phyloP scores from a whole-genome alignment of 1,284 basidiomycete genomes.

The Leccinum subspadiceum region DNA sequence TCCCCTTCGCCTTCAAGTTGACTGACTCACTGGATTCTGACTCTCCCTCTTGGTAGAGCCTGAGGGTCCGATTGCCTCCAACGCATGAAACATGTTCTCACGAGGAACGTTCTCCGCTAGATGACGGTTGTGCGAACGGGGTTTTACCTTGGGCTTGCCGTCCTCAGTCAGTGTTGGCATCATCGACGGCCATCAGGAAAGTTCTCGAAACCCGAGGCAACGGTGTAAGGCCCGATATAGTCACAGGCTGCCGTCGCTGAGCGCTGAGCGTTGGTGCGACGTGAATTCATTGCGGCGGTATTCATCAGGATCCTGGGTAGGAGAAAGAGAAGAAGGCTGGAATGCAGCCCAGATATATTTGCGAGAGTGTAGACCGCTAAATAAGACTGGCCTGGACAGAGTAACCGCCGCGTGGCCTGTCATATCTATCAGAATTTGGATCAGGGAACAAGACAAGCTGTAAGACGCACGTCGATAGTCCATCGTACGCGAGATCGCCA shows the following conservation, averaged over 20 bases:
- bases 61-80: not conserved
- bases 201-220: constrained; percentile 24
- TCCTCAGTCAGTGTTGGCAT: constrained; percentile 30
- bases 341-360: not conserved
- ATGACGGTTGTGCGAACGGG: constrained; percentile 28
- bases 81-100: not conserved
- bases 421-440: constrained; percentile 2
- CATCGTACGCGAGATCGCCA: constrained; percentile 69
- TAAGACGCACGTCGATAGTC: constrained; percentile 57
- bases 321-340: not conserved
- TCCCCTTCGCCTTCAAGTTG: constrained; percentile 57
- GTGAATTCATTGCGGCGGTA: constrained; percentile 21
- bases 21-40: constrained; percentile 33
- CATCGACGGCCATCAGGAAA: constrained; percentile 30
- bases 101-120: constrained; percentile 24
- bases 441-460: not conserved
- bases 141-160: constrained; percentile 32
- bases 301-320: constrained; percentile 20
- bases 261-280: constrained; percentile 26
- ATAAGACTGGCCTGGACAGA: constrained; percentile 7
- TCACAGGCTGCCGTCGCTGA: constrained; percentile 13
- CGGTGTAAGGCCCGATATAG: constrained; percentile 20
- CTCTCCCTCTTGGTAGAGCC: constrained; percentile 39
- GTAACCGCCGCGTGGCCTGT: constrained; percentile 52
- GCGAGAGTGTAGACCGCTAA: constrained; percentile 35